Base-by-base conservation (phyloP, 2,329 filamentous ascomycete genomes). In the Aspergillus nomiae region DNA sequence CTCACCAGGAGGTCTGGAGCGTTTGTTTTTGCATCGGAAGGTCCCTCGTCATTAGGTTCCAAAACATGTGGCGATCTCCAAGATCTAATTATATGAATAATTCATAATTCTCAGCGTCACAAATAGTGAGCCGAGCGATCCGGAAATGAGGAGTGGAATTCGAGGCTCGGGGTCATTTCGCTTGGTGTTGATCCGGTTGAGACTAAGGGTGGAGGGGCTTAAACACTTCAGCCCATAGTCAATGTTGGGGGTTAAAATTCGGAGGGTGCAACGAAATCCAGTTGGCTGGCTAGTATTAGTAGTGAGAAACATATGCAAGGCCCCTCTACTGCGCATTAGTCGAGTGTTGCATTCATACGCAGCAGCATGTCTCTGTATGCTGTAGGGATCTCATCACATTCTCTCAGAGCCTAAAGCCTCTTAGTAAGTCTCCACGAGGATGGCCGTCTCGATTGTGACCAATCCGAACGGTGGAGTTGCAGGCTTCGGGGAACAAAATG, bases 401-500 rank as follows among this genome's bases (percentile, higher is more conserved):
- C 30, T 63, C 46, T 34, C 30, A 56, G 48, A 38, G 61, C 28
- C 60, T 45, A 60, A 51, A 19, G 64, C 16, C 38, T 50, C 57
- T 43, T 38, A 46, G 61, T 34, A 46, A 41, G 21, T 58, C 60
- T 62, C 62, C 65, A 69, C 63, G 65, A 67, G 63, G 65, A 43
- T 57, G 56, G 24, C 62, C 48, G 59, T 60, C 58, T 36, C 55
- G 48, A 63, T 61, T 63, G 59, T 67, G 67, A 69, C 65, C 63
- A 66, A 62, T 66, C 67, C 56, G 59, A 65, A 61, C 57, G 56
- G 67, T 66, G 65, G 63, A 65, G 65, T 64, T 55, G 53, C 50
- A 46, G 38, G 21, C 58, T 38, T 61, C 48, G n/a, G 48, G 59
- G 55, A 50, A 28, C 28, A 57, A 62, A 55, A 61, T 57, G 61